phyloP scores from a whole-genome alignment of 1,284 basidiomycete species.

The Neonothopanus nambi region DNA sequence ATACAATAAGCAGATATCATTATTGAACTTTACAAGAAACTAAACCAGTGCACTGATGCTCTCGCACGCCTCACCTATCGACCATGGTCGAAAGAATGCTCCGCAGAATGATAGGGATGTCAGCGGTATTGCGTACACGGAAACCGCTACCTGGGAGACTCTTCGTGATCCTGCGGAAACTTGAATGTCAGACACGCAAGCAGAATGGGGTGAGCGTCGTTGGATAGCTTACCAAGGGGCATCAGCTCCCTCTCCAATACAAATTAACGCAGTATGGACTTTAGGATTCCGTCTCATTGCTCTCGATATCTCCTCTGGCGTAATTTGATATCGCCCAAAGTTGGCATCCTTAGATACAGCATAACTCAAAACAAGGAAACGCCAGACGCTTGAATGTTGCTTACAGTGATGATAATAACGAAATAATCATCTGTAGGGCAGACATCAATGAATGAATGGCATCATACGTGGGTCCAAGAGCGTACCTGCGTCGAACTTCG shows the following conservation, averaged over 20 bases:
- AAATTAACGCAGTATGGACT: constrained; percentile 65
- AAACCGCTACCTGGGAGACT: constrained; percentile 51
- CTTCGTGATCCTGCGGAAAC: constrained; percentile 51
- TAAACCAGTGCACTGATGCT: not conserved
- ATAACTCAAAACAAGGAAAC: not conserved
- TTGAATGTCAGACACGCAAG: constrained; percentile 3
- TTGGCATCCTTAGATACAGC: constrained; percentile 50
- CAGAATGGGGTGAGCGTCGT: not conserved
- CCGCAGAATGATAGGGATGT: constrained; percentile 50
- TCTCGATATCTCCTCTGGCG: constrained; percentile 54
- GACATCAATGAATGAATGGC: not conserved
- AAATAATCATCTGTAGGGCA: constrained; percentile 59
- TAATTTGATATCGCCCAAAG: constrained; percentile 62
- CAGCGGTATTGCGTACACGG: constrained; percentile 48
- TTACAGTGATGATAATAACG: constrained; percentile 61
- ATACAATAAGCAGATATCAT: no score
- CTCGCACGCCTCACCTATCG: constrained; percentile 24
- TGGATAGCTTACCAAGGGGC: constrained; percentile 49
- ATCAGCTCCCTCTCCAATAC: constrained; percentile 70
- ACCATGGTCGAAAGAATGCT: constrained; percentile 55
- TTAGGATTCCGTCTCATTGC: constrained; percentile 63
- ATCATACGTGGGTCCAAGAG: not conserved
- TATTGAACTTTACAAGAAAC: not conserved
- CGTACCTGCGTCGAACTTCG: constrained; percentile 59
- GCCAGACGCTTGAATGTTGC: not conserved